Base-by-base conservation (phyloP, 441 rosid genomes). In the Eugenia klotzschiana region DNA sequence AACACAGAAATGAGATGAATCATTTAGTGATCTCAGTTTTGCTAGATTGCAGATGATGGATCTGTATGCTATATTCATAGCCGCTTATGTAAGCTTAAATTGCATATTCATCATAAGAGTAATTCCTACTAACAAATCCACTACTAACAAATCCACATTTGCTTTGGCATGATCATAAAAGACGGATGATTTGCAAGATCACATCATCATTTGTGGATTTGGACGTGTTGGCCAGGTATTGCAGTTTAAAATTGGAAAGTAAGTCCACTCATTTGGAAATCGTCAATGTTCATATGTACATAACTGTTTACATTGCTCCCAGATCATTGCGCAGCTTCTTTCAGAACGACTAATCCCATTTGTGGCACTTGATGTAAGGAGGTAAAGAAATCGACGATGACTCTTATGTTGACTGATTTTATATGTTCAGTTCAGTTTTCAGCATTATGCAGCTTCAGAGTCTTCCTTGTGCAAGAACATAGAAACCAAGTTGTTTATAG, bases 301-400 rank as follows among this genome's bases (percentile, higher is more conserved):
- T 64, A 26, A 55, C 40, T 46, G 82, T 51, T 85, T 84, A 81
- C 83, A 80, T 53, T 69, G 79, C 85, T 89, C 80, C 80, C 93
- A 97, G 98, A 97, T 97, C 82, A 94, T 97, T 82, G 98, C 99
- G 60, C 99, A 97, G 92, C 99, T 97, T 90, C 98, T 97, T 84
- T 95, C 99, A 69, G 98, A 97, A 88, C 90, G 98, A 81, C 90
- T 97, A 81, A 97, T 97, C 89, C 99, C 99, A 82, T 97, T 97
- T 81, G 99, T 97, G 85, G 98, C 98, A 72, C 98, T 97, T 81
- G 99, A 97, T 80, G 96, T 97, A 83, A 92, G 94, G 86, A 97
- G 98, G 99, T 96, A 93, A 90, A 33, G 53, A 46, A 53, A 79
- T 50, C 15, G 58, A 29, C 4, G 14, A 79, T 23, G 13, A n/a